These are phyloP conservation scores for Apiospora koreana DNA, from an alignment of 2,329 filamentous ascomycete species.

Conservation along the genomic window DNA sequence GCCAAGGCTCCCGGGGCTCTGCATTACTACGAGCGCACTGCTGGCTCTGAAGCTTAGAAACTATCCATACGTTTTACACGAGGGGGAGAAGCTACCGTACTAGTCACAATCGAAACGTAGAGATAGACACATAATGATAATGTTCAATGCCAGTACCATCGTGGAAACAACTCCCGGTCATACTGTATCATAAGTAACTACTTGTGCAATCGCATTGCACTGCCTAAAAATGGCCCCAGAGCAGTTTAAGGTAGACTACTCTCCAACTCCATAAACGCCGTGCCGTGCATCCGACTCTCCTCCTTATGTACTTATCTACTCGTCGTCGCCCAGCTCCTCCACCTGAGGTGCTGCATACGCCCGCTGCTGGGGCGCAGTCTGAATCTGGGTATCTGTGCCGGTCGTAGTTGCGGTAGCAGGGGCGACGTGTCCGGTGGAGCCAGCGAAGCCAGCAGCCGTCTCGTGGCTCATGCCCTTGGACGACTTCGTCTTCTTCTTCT, in stretches of 20 bases:
- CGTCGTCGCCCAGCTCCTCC: constrained; percentile 53
- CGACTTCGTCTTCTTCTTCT: constrained; percentile 64
- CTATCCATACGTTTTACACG: not conserved
- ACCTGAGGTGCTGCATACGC: constrained; percentile 54
- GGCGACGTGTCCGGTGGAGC: constrained; percentile 52
- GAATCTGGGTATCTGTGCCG: constrained; percentile 55
- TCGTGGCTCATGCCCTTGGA: constrained; percentile 36
- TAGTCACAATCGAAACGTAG: not conserved
- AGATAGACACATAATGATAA: constrained; percentile 9
- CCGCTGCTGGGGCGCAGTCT: constrained; percentile 36
- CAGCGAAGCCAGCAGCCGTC: constrained; percentile 46
- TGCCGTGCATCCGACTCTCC: not conserved
- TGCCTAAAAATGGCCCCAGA: not conserved
- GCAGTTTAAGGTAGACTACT: not conserved
- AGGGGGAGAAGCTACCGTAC: not conserved
- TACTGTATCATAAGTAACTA: not conserved
- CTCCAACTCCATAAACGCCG: constrained; percentile 8
- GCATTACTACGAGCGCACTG: constrained; percentile 53
- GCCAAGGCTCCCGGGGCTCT: constrained; percentile 54
- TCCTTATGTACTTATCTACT: constrained; percentile 31
- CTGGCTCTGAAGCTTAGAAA: constrained; percentile 35
- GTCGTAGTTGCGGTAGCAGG: constrained; percentile 58
- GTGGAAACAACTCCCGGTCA: not conserved
- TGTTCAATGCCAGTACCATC: not conserved
- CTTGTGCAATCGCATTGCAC: not conserved